Conservation (phyloP, 352 stramenopile species). For the Achlya hypogyna region DNA sequence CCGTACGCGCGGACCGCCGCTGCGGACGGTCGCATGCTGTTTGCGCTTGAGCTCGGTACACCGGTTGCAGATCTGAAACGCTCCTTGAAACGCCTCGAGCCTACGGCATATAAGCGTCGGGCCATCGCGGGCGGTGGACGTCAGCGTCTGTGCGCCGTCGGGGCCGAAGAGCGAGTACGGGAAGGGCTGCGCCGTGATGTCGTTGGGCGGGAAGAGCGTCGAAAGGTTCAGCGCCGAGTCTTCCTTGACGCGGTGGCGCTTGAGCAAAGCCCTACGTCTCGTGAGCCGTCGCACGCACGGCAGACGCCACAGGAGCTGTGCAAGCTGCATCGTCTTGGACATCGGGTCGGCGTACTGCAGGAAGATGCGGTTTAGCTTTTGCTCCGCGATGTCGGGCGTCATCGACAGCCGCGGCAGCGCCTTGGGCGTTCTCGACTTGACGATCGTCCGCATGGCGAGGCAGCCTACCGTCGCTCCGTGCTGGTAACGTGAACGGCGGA, state of each 20-base stretch:
- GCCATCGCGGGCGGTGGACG: slow-evolving; percentile 17
- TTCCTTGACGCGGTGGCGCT: slow-evolving; percentile 53
- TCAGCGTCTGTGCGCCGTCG: slow-evolving; percentile 15
- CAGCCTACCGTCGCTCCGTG: slow-evolving; percentile 27
- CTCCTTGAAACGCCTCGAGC: slow-evolving; percentile 71
- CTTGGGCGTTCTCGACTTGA: slow-evolving; percentile 22
- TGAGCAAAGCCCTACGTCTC: slow-evolving; percentile 41
- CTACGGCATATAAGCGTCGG: not conserved
- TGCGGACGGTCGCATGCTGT: slow-evolving; percentile 49
- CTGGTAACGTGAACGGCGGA: slow-evolving; percentile 38
- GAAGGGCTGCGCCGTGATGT: slow-evolving; percentile 10
- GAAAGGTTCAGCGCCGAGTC: slow-evolving; percentile 28
- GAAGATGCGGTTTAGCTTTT: slow-evolving; percentile 83
- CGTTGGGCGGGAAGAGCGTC: slow-evolving; percentile 7
- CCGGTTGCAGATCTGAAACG: slow-evolving; percentile 82
- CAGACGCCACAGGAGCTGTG: slow-evolving; percentile 20
- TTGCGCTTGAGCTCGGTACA: slow-evolving; percentile 70
- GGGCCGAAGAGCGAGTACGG: slow-evolving; percentile 10
- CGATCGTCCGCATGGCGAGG: slow-evolving; percentile 37
- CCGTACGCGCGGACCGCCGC: slow-evolving; percentile 30
- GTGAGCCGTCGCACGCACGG: slow-evolving; percentile 37
- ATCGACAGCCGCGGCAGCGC: slow-evolving; percentile 28
- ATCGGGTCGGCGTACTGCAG: slow-evolving; percentile 64
- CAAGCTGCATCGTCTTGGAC: slow-evolving; percentile 39
- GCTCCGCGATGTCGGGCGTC: slow-evolving; percentile 68